These are phyloP conservation scores for Periconia sp. DNA, from an alignment of 2,329 filamentous ascomycete species.

Conservation along the genomic window DNA sequence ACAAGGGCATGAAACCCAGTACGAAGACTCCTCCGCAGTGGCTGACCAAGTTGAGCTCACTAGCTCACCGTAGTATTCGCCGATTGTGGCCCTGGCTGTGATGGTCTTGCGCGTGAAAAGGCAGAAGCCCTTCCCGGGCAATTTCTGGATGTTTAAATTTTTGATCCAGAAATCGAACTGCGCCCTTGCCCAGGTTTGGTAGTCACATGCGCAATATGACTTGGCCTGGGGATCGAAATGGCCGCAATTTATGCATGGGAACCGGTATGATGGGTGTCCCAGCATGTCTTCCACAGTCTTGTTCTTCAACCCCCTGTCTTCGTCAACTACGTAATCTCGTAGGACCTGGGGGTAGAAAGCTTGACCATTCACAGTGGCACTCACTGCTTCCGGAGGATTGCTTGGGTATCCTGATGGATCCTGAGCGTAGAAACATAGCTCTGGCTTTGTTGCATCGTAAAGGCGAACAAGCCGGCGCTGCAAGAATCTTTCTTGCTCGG, in stretches of 20 bases:
- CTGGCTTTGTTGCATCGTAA: too few relatives aligned
- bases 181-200: neutral
- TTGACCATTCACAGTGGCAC: neutral
- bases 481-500: too few relatives aligned
- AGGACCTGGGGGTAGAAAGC: neutral
- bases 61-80: conserved; percentile 4
- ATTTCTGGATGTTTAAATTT: neutral
- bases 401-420: neutral
- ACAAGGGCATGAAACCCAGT: neutral
- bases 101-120: neutral
- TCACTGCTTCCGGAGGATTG: neutral
- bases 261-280: neutral
- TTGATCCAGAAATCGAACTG: neutral
- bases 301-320: neutral
- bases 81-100: neutral
- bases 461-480: too few relatives aligned
- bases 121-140: neutral
- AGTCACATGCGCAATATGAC: neutral
- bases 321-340: neutral
- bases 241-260: neutral
- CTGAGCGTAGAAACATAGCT: neutral
- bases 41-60: neutral
- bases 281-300: neutral
- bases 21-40: neutral
- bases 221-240: neutral